A percentile compares a stretch with the other conserved stretches of the same genome.
phyloP scores from a whole-genome alignment of 176 grass and related monocot genomes.

The Ensete glaucum region DNA sequence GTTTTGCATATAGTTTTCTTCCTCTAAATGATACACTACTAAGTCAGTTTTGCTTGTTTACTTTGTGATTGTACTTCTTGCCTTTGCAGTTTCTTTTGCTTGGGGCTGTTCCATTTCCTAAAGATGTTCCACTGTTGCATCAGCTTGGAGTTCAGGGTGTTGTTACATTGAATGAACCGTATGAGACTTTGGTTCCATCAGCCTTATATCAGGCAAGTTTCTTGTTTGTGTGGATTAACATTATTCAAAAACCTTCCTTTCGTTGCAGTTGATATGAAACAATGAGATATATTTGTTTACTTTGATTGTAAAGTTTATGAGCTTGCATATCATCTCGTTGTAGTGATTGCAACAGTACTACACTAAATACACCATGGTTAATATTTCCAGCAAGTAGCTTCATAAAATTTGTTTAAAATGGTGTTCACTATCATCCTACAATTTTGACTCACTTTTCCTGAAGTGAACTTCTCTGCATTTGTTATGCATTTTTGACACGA shows the following conservation, averaged over 20 bases:
- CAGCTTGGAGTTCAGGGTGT: slow-evolving; percentile 59
- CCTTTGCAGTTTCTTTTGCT: slow-evolving; percentile 63
- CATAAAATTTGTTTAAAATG: background rate
- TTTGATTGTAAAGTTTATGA: background rate
- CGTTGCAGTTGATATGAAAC: too few relatives aligned
- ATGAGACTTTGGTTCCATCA: slow-evolving; percentile 78
- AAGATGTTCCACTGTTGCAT: slow-evolving; percentile 57
- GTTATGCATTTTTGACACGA: background rate
- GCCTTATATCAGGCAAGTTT: slow-evolving; percentile 63
- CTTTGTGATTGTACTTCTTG: background rate
- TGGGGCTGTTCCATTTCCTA: slow-evolving; percentile 80
- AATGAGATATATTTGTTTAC: background rate
- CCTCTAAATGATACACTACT: background rate
- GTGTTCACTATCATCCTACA: too few relatives aligned
- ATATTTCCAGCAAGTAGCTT: background rate
- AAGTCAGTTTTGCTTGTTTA: background rate
- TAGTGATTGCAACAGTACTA: background rate
- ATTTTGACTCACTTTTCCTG: background rate
- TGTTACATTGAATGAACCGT: slow-evolving; percentile 81
- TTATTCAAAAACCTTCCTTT: background rate
- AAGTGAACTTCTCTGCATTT: background rate
- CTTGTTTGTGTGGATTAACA: background rate
- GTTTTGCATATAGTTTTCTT: background rate
- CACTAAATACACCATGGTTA: background rate
- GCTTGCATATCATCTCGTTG: background rate